These are phyloP conservation scores for Funneliformis geosporum DNA, from an alignment of 192 early-diverging fungal species.

Conservation along the genomic window DNA sequence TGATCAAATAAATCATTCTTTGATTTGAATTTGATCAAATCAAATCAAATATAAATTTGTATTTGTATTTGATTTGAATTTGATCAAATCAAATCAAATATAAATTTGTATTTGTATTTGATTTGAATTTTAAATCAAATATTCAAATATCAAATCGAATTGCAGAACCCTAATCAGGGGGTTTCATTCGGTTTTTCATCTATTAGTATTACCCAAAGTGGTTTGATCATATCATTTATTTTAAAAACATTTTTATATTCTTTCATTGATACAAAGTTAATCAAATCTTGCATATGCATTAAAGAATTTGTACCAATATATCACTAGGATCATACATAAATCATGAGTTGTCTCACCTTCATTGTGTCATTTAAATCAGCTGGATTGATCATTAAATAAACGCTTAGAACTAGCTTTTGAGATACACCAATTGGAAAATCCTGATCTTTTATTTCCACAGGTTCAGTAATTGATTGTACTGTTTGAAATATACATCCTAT, in stretches of 20 bases:
- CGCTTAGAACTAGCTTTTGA: not conserved
- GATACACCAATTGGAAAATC: not conserved
- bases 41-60: too few relatives aligned
- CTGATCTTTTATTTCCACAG: not conserved
- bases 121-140: too few relatives aligned
- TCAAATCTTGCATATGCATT: not conserved
- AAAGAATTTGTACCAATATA: not conserved
- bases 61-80: too few relatives aligned
- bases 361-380: too few relatives aligned
- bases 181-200: too few relatives aligned
- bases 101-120: too few relatives aligned
- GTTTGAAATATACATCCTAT: not conserved
- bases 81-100: too few relatives aligned
- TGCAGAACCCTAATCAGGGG: too few relatives aligned
- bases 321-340: not conserved
- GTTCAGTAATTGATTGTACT: not conserved
- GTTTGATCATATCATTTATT: not conserved
- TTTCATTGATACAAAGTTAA: not conserved
- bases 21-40: too few relatives aligned
- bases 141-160: too few relatives aligned
- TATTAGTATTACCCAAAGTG: not conserved
- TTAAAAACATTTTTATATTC: not conserved
- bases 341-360: too few relatives aligned
- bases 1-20: too few relatives aligned
- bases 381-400: not conserved